A percentile compares a stretch with the other conserved stretches of the same genome.
Evolutionary conservation across 2,329 filamentous ascomycete genomes (phyloP).

Genomic region (Waltergamsia citrina): DNA sequence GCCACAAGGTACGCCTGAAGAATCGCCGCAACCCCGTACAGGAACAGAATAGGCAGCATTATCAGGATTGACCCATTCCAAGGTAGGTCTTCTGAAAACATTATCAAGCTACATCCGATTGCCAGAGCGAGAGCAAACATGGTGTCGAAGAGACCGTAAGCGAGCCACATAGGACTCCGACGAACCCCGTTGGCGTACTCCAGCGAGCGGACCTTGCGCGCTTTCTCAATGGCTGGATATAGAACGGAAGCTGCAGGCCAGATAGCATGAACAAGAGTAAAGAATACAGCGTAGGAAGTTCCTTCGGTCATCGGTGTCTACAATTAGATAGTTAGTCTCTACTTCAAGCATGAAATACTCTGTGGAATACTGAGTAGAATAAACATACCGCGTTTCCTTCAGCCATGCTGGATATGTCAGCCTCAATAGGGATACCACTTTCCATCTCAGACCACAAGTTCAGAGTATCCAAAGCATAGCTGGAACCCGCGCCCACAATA

Average conservation of each 20-base stretch:
- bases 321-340: conserved; percentile 29
- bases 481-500: neutral
- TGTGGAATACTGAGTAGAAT: no score
- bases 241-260: conserved; percentile 60
- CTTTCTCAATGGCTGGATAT: conserved; percentile 71
- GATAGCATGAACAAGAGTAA: conserved; percentile 61
- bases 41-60: conserved; percentile 63
- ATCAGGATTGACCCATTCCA: conserved; percentile 33
- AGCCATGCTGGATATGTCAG: no score
- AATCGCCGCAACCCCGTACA: conserved; percentile 68
- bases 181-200: conserved; percentile 83
- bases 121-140: conserved; percentile 54
- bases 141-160: conserved; percentile 72
- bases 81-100: conserved; percentile 25
- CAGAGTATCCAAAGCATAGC: neutral
- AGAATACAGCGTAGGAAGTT: conserved; percentile 57
- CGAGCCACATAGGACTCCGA: conserved; percentile 67
- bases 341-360: conserved; percentile 11
- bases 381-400: no score
- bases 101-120: conserved; percentile 55
- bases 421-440: neutral
- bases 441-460: conserved; percentile 11
- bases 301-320: conserved; percentile 33
- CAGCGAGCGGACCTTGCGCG: conserved; percentile 65
- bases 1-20: conserved; percentile 59